Percentiles rank a stretch among this genome's conserved stretches.
phyloP scores from a whole-genome alignment of 2,329 filamentous ascomycete species.

The Penicillium glabrum region DNA sequence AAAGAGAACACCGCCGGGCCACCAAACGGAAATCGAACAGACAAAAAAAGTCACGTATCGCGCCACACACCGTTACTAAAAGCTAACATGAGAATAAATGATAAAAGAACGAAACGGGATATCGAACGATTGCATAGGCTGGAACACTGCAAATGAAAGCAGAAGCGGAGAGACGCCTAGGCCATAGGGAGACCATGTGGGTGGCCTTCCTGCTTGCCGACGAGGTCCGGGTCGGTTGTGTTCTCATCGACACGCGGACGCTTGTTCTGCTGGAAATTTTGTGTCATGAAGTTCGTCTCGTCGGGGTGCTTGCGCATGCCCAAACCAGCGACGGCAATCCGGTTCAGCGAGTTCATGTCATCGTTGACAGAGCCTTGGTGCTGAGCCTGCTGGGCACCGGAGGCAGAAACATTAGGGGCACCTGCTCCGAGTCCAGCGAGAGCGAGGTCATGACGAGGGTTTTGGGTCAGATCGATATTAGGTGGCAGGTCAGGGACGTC shows the following conservation, averaged over 20 bases:
- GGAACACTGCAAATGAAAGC: not conserved
- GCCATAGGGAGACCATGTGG: slow-evolving; percentile 26
- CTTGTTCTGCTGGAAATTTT: slow-evolving; percentile 33
- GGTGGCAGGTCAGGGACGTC: slow-evolving; percentile 82
- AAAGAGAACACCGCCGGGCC: slow-evolving; percentile 16
- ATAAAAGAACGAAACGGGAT: not conserved
- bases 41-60: slow-evolving; percentile 11
- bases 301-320: slow-evolving; percentile 46
- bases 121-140: not conserved
- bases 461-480: slow-evolving; percentile 68
- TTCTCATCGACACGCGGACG: slow-evolving; percentile 32
- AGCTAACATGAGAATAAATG: slow-evolving; percentile 1
- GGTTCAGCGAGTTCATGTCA: slow-evolving; percentile 44
- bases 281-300: slow-evolving; percentile 35
- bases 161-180: not conserved
- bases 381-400: slow-evolving; percentile 27
- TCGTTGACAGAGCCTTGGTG: slow-evolving; percentile 32
- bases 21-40: not conserved
- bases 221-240: slow-evolving; percentile 23
- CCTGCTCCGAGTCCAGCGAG: slow-evolving; percentile 23
- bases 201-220: slow-evolving; percentile 29
- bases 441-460: slow-evolving; percentile 45
- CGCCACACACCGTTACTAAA: slow-evolving; percentile 20
- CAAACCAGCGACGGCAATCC: slow-evolving; percentile 44
- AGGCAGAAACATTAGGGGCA: slow-evolving; percentile 23